A percentile compares a stretch with the other conserved stretches of the same genome.
These are phyloP conservation scores for Ensete glaucum DNA, from an alignment of 176 grass and related monocot genomes.

Conservation along the genomic window DNA sequence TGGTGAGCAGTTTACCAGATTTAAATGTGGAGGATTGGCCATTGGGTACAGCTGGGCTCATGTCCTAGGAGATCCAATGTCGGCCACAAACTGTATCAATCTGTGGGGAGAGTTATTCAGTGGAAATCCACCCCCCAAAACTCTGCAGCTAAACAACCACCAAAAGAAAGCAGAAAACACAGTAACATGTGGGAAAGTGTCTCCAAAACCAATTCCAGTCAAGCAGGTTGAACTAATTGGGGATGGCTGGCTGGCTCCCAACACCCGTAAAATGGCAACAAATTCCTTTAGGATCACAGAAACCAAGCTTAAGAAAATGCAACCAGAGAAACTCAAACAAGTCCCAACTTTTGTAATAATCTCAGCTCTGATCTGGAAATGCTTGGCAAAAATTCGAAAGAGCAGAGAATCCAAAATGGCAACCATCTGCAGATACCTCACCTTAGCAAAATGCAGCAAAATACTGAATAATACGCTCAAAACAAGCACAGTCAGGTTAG, in stretches of 20 bases:
- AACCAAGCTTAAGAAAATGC: conserved; percentile 25
- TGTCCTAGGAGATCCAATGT: conserved; percentile 63
- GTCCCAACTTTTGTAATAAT: conserved; percentile 54
- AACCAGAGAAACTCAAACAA: conserved; percentile 11
- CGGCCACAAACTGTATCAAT: conserved; percentile 65
- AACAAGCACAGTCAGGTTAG: conserved; percentile 38
- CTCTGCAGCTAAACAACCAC: neutral
- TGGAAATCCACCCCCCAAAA: conserved; percentile 18
- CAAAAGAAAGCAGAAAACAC: conserved; percentile 9
- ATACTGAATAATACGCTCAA: conserved; percentile 49
- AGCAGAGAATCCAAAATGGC: conserved; percentile 31
- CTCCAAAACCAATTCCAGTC: conserved; percentile 29
- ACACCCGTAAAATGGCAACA: conserved; percentile 44
- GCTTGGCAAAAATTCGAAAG: conserved; percentile 51
- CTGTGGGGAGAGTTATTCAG: conserved; percentile 57
- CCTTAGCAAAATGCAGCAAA: conserved; percentile 28
- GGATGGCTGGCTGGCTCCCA: conserved; percentile 55
- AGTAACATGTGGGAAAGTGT: neutral
- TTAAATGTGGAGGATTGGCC: conserved; percentile 72
- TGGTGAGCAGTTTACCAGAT: conserved; percentile 51
- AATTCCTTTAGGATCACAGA: conserved; percentile 63
- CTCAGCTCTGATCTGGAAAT: conserved; percentile 61
- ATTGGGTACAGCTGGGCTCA: conserved; percentile 95
- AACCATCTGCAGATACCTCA: conserved; percentile 43
- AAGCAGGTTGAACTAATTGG: conserved; percentile 56